phyloP scores from a whole-genome alignment of 495 filamentous ascomycete genomes.

The Xylaria intraflava region DNA sequence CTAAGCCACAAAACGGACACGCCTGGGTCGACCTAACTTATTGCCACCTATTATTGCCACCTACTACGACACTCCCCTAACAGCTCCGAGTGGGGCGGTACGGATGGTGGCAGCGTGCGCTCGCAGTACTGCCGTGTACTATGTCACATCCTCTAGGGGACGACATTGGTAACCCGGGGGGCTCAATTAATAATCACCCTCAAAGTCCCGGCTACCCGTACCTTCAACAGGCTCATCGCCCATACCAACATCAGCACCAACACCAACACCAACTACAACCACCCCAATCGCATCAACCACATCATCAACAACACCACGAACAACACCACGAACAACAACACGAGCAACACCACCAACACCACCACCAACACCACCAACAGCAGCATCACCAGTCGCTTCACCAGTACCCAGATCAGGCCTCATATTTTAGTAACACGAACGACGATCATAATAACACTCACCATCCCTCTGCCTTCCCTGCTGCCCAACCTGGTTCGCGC shows the following conservation, averaged over 20 bases:
- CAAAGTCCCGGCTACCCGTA: conserved; percentile 3
- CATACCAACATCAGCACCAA: not conserved
- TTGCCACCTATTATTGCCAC: too few species aligned
- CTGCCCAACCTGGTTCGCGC: not conserved
- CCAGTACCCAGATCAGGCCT: not conserved
- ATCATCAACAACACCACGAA: not conserved
- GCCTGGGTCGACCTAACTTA: too few species aligned
- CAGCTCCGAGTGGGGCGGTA: too few species aligned
- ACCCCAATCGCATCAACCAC: not conserved
- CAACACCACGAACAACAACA: not conserved
- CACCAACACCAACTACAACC: not conserved
- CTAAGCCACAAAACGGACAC: not conserved
- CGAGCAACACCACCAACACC: not conserved
- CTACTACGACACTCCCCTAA: too few species aligned
- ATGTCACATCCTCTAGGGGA: conserved; percentile 7
- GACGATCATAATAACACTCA: not conserved
- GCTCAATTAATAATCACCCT: conserved; percentile 4
- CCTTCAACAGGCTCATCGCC: not conserved
- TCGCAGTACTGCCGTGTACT: conserved; percentile 2
- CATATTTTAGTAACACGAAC: not conserved
- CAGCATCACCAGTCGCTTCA: not conserved
- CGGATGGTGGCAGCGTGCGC: too few species aligned
- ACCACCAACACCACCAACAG: not conserved
- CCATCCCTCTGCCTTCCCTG: not conserved
- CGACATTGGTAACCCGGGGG: conserved; percentile 6